Percentiles rank a stretch among this genome's conserved stretches.
Conservation (phyloP, 2,329 filamentous ascomycete species). For the Ophiosphaerella herpotricha region DNA sequence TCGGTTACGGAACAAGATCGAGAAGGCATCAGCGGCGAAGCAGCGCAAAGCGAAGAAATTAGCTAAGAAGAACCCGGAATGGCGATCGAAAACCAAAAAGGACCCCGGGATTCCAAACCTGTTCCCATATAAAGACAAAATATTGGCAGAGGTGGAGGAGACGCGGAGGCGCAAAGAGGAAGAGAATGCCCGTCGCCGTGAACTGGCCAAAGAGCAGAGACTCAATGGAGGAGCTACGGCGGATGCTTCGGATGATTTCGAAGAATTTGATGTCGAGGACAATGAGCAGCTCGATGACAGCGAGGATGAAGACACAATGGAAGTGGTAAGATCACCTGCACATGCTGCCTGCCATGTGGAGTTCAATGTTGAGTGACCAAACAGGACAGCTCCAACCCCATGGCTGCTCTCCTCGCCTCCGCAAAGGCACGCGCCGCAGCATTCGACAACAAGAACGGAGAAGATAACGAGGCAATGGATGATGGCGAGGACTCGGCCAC, state of each 20-base stretch:
- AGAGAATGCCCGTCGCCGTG: slow-evolving; percentile 68
- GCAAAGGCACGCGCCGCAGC: slow-evolving; percentile 76
- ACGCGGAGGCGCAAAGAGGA: slow-evolving; percentile 79
- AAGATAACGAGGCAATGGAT: slow-evolving; percentile 62
- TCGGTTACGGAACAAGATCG: slow-evolving; percentile 91
- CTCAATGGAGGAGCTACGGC: slow-evolving; percentile 41
- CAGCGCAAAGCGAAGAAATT: slow-evolving; percentile 87
- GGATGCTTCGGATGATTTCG: slow-evolving; percentile 43
- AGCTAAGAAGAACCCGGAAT: slow-evolving; percentile 96
- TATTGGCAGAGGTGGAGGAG: slow-evolving; percentile 94
- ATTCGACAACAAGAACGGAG: slow-evolving; percentile 69
- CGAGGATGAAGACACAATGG: slow-evolving; percentile 62
- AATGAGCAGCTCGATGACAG: slow-evolving; percentile 56
- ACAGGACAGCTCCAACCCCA: slow-evolving; percentile 75
- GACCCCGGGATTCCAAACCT: slow-evolving; percentile 96
- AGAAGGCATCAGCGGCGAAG: slow-evolving; percentile 88
- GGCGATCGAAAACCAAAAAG: slow-evolving; percentile 93
- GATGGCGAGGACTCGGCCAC: slow-evolving; percentile 61
- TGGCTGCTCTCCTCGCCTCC: slow-evolving; percentile 88
- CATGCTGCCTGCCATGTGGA: too few relatives aligned
- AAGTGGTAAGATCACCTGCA: slow-evolving; percentile 47
- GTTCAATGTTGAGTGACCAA: slow-evolving; percentile 6
- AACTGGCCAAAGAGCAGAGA: slow-evolving; percentile 64
- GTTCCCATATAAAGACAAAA: slow-evolving; percentile 96
- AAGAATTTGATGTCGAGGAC: slow-evolving; percentile 55